Base-by-base conservation (phyloP, 257 asterid species). In the Scutellaria minor region DNA sequence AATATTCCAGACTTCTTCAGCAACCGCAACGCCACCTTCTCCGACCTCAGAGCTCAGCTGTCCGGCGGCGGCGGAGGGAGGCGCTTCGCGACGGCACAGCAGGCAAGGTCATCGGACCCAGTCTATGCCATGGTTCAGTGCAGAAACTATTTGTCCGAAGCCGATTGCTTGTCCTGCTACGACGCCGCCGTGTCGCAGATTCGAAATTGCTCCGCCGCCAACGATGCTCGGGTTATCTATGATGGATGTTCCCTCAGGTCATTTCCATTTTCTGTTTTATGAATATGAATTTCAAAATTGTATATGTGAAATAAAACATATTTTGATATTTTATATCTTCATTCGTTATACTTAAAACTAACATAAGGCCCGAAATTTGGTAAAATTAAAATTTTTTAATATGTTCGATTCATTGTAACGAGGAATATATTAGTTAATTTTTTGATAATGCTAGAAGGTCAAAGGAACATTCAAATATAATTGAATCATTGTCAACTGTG, bases 201-300 rank as follows among this genome's bases (percentile, higher is more conserved):
- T 47, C 73, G 90, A 13, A 87, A 79, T 48, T 90, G 98, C 85
- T 76, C 93, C 10, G 87, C 90, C 60, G 90, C 90, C 4, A 92
- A 88, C 11, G 97, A 97, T 6, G 98, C 93, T 51, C 93, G 97
- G 24, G 92, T 90, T 18, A 84, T 89, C 61, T 90, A 80, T 59
- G 98, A 93, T 54, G 97, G 98, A 40, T 93, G 96, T 80, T 93
- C 85, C 78, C 90, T 92, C 78, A 90, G 97, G 98, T 92, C 55
- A 6, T 53, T 40, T 11, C 3, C 2, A 0, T 31, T 44, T 44
- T 39, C 56, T 8, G 12, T 0, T 8, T 22, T 24, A 24, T 24
- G 2, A 24, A 24, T 24, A 24, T 18, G 18, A 18, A 18, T 18
- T 18, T 18, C 18, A 18, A 18, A 18, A 18, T 35, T 52, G 14